Evolutionary conservation across 2,329 filamentous ascomycete genomes (phyloP).

Genomic region (Trichoderma pleuroti): DNA sequence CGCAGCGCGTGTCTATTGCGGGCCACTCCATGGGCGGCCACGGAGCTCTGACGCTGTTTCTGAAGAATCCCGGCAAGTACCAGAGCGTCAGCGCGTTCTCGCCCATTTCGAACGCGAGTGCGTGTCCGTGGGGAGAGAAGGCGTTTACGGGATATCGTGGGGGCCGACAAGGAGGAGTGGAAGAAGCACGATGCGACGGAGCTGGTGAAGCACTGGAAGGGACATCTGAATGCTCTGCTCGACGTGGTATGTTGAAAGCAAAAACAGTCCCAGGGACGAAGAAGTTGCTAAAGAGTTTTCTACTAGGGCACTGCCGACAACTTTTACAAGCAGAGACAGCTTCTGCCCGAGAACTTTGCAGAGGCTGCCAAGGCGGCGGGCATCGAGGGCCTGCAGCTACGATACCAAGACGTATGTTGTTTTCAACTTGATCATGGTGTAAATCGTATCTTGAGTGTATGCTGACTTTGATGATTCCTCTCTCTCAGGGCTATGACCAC

Average conservation of each 20-base stretch:
- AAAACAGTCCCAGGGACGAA: neutral
- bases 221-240: slow-evolving; percentile 71
- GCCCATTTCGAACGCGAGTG: slow-evolving; percentile 80
- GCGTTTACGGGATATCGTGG: slow-evolving; percentile 90
- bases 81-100: slow-evolving; percentile 86
- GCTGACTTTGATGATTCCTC: neutral
- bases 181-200: slow-evolving; percentile 89
- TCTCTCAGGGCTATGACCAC: slow-evolving; percentile 79
- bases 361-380: slow-evolving; percentile 74
- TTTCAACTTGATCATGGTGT: too few species aligned
- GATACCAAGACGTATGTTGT: slow-evolving; percentile 69
- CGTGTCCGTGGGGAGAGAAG: slow-evolving; percentile 93
- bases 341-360: slow-evolving; percentile 90
- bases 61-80: slow-evolving; percentile 89
- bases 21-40: slow-evolving; percentile 98
- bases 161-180: slow-evolving; percentile 72
- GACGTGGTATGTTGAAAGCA: slow-evolving; percentile 61
- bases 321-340: slow-evolving; percentile 91
- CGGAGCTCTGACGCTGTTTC: slow-evolving; percentile 85
- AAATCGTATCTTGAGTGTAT: neutral
- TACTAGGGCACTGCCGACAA: slow-evolving; percentile 81
- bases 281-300: neutral
- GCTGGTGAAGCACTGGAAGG: slow-evolving; percentile 72
- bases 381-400: slow-evolving; percentile 67
- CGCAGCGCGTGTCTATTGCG: slow-evolving; percentile 70